Percentiles rank a stretch among this genome's conserved stretches.
These are phyloP conservation scores for Calonectria crousiana DNA, from an alignment of 2,329 filamentous ascomycete genomes.

Conservation along the genomic window DNA sequence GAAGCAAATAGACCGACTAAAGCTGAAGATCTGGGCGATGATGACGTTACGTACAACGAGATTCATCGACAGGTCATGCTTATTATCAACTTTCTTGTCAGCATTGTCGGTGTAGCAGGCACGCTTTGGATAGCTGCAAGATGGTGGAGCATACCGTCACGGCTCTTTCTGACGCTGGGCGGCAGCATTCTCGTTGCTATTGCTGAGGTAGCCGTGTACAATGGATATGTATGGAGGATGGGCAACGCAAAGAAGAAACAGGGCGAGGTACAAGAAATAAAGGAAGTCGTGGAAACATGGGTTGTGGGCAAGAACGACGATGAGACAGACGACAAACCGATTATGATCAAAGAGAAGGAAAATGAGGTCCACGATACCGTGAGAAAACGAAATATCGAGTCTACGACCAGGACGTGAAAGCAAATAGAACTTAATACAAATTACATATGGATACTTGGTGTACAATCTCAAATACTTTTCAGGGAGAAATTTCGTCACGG, in stretches of 20 bases:
- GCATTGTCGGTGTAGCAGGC: slow-evolving; percentile 81
- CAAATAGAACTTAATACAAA: neutral
- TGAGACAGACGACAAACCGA: slow-evolving; percentile 37
- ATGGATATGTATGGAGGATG: slow-evolving; percentile 79
- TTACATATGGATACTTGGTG: neutral
- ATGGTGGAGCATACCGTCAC: slow-evolving; percentile 79
- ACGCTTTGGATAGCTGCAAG: slow-evolving; percentile 83
- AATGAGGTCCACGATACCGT: slow-evolving; percentile 32
- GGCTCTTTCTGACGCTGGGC: slow-evolving; percentile 78
- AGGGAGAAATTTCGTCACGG: neutral
- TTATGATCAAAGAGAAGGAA: slow-evolving; percentile 41
- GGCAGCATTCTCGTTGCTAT: slow-evolving; percentile 78
- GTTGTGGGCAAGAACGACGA: slow-evolving; percentile 62
- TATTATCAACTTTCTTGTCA: slow-evolving; percentile 91
- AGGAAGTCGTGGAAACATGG: slow-evolving; percentile 80
- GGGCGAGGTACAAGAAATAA: slow-evolving; percentile 71
- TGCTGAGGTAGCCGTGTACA: slow-evolving; percentile 83
- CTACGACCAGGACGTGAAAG: slow-evolving; percentile 18
- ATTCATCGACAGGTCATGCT: slow-evolving; percentile 85
- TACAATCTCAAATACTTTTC: neutral
- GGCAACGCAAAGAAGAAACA: slow-evolving; percentile 75
- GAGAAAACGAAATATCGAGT: slow-evolving; percentile 43
- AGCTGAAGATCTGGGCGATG: slow-evolving; percentile 64
- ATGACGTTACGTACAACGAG: slow-evolving; percentile 77
- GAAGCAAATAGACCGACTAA: slow-evolving; percentile 63